These are phyloP conservation scores for Pleomassaria siparia DNA, from an alignment of 2,329 filamentous ascomycete species.

Conservation along the genomic window DNA sequence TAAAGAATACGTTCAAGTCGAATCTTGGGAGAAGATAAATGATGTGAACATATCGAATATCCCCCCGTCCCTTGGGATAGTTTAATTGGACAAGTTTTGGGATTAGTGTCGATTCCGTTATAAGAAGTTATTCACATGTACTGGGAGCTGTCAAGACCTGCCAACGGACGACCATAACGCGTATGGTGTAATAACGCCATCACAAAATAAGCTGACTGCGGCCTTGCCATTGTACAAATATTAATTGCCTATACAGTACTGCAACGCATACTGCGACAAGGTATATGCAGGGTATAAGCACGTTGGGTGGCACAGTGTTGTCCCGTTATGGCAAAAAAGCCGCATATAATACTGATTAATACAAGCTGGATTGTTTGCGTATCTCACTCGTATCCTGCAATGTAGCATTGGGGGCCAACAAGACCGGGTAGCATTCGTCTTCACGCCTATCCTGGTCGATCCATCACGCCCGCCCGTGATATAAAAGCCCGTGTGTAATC, in stretches of 20 bases:
- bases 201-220: not conserved
- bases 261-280: not conserved
- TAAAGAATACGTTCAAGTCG: conserved; percentile 3
- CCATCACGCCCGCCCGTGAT: not conserved
- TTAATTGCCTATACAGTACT: not conserved
- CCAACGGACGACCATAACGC: not conserved
- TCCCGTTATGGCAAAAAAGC: not conserved
- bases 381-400: too few relatives aligned
- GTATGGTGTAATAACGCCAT: not conserved
- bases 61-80: conserved; percentile 3
- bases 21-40: conserved; percentile 4
- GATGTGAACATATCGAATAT: conserved; percentile 4
- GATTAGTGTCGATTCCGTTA: not conserved
- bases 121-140: not conserved
- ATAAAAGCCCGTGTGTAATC: not conserved
- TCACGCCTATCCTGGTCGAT: not conserved
- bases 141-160: not conserved
- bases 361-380: not conserved
- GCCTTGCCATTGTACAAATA: too few relatives aligned
- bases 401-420: not conserved
- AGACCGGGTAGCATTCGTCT: not conserved
- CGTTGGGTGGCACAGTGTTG: not conserved
- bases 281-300: not conserved
- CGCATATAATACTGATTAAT: not conserved
- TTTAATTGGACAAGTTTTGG: conserved; percentile 2